Base-by-base conservation (phyloP, 2,329 filamentous ascomycete genomes). In the Claviceps quebecensis region DNA sequence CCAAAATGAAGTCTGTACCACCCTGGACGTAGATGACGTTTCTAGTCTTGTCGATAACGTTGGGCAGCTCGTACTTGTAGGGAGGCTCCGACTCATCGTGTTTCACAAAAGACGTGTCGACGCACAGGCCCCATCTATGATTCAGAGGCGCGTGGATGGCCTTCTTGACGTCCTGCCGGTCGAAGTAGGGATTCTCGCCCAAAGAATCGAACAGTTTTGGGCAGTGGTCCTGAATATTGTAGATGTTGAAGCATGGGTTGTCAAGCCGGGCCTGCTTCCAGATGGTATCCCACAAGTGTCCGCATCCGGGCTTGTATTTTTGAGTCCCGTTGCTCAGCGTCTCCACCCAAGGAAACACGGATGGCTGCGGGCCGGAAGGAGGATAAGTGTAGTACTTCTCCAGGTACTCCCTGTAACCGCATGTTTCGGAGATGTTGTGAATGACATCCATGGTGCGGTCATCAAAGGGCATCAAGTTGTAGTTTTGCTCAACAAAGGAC, bases 241-340 rank as follows among this genome's bases (percentile, higher is more conserved):
- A 93, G 11, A 86, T 70, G 63, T 88, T 80, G 67, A 85, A 94
- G 70, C 87, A 93, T 0, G 87, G 87, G 67, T 93, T 93, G 37
- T 78, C 65, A 1, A 69, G 60, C 4, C 71, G 55, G 7, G 75
- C 74, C 34, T 79, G 82, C 0, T 71, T 57, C 58, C 69, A 70
- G 34, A 86, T 75, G 22, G 75, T 68, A 52, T 73, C 64, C 58
- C 75, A 84, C 19, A 87, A 60, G 47, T 72, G 59, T 48, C 72
- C 70, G 62, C 86, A 90, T 4, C 71, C 73, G 0, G 67, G 60
- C 0, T 67, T 67, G 38, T 59, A 59, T 0, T 45, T 56, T 23
- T 61, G 67, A 57, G 26, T 69, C 45, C 8, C 62, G 54, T 57
- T 64, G 51, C 5, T 52, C 46, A 13, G 53, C 17, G n/a, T 64